phyloP scores from a whole-genome alignment of 1,284 basidiomycete species.

The Leccinum fuscescens region DNA sequence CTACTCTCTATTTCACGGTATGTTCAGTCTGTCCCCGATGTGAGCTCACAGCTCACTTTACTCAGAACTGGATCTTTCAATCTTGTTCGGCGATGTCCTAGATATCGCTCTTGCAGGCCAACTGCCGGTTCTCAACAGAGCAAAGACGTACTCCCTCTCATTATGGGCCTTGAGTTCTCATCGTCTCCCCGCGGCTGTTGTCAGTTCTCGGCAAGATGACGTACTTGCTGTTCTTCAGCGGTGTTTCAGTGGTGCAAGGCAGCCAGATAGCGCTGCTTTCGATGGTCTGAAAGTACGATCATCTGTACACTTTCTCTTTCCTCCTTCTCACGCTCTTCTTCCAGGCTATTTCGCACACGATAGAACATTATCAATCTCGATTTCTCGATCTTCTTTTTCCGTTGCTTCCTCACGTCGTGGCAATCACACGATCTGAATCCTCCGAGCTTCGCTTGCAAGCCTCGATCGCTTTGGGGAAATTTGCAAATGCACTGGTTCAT shows the following conservation, averaged over 20 bases:
- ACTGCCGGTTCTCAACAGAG: slow-evolving; percentile 41
- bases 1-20: slow-evolving; percentile 48
- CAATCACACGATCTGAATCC: slow-evolving; percentile 34
- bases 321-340: slow-evolving; percentile 4
- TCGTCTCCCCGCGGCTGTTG: slow-evolving; percentile 40
- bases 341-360: slow-evolving; percentile 43
- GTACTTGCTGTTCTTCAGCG: slow-evolving; percentile 36
- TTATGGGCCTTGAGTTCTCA: slow-evolving; percentile 50
- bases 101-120: slow-evolving; percentile 31
- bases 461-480: slow-evolving; percentile 40
- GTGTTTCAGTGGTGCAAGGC: slow-evolving; percentile 27
- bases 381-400: slow-evolving; percentile 36
- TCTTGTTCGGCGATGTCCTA: slow-evolving; percentile 42
- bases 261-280: slow-evolving; percentile 8
- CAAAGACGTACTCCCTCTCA: slow-evolving; percentile 47
- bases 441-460: slow-evolving; percentile 38
- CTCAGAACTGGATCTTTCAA: slow-evolving; percentile 36
- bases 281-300: slow-evolving; percentile 46
- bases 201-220: slow-evolving; percentile 31
- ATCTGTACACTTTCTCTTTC: background rate
- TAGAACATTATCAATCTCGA: slow-evolving; percentile 32
- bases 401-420: slow-evolving; percentile 40
- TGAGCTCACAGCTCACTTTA: slow-evolving; percentile 1
- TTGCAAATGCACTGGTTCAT: slow-evolving; percentile 34
- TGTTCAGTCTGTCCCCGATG: slow-evolving; percentile 35